A percentile compares a stretch with the other conserved stretches of the same genome.
Evolutionary conservation across 495 filamentous ascomycete species (phyloP).

Genomic region (Xylaria longipes): DNA sequence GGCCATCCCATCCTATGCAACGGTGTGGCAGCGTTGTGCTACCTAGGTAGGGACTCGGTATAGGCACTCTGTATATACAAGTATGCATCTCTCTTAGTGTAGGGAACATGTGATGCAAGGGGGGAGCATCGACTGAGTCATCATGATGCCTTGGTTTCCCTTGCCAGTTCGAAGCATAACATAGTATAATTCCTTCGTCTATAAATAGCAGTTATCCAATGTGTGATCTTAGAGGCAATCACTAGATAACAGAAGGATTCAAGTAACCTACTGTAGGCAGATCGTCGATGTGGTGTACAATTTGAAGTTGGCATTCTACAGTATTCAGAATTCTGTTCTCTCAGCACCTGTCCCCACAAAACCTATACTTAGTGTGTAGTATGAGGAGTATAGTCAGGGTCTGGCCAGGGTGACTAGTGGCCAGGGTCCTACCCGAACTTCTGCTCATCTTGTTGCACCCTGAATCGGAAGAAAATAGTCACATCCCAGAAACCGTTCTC

Average conservation of each 20-base stretch:
- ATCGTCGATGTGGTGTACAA: background rate
- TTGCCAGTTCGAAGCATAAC: background rate
- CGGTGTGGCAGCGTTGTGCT: background rate
- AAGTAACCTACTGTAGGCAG: background rate
- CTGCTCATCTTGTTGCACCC: conserved; percentile 3
- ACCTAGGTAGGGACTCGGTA: background rate
- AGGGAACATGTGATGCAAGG: conserved; percentile 6
- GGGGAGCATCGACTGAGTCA: background rate
- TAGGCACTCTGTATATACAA: background rate
- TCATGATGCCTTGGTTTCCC: background rate
- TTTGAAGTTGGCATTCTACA: conserved; percentile 1
- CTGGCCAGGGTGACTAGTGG: background rate
- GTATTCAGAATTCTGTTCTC: background rate
- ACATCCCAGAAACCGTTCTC: conserved; percentile 3
- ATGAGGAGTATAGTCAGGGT: background rate
- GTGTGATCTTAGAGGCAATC: background rate
- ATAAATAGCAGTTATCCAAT: background rate
- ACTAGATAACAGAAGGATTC: background rate
- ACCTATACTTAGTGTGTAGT: conserved; percentile 5
- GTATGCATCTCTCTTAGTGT: background rate
- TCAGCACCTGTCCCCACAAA: background rate
- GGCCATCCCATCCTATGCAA: conserved; percentile 5
- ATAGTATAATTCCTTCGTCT: background rate
- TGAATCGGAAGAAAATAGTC: conserved; percentile 6
- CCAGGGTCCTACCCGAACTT: conserved; percentile 15